These are phyloP conservation scores for Isoetes taiwanensis DNA, from an alignment of 75 land plant genomes.

Conservation along the genomic window DNA sequence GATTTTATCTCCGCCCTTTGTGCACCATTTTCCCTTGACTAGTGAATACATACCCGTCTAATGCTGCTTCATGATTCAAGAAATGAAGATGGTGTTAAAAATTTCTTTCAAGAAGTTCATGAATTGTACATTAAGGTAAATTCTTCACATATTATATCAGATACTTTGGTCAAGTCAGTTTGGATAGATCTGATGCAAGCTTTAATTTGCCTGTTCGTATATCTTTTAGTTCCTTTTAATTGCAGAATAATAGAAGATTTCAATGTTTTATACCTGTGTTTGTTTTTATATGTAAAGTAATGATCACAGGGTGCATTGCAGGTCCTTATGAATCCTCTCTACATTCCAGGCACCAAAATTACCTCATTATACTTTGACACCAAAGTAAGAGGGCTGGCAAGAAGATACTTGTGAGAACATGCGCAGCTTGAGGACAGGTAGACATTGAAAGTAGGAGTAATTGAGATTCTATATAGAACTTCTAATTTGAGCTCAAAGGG, in stretches of 20 bases:
- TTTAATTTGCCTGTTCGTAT: too few species aligned
- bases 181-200: too few species aligned
- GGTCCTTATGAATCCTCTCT: conserved; percentile 85
- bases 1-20: too few species aligned
- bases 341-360: conserved; percentile 81
- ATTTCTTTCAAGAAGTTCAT: conserved; percentile 97
- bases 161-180: neutral
- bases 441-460: too few species aligned
- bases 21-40: conserved; percentile 8
- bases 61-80: conserved; percentile 97
- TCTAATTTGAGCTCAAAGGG: too few species aligned
- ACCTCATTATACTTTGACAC: conserved; percentile 89
- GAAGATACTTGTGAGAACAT: conserved; percentile 80
- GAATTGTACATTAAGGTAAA: conserved; percentile 91
- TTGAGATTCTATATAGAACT: too few species aligned
- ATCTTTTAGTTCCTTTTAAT: neutral
- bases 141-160: neutral
- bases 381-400: conserved; percentile 80
- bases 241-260: neutral
- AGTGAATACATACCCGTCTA: conserved; percentile 58
- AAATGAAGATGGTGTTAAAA: conserved; percentile 94
- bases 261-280: neutral
- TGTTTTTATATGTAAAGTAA: conserved; percentile 1
- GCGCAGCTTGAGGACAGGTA: too few species aligned
- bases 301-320: too few species aligned